A percentile compares a stretch with the other conserved stretches of the same genome.
Conservation (phyloP, 495 filamentous ascomycete genomes). For the Talaromyces wortmannii region DNA sequence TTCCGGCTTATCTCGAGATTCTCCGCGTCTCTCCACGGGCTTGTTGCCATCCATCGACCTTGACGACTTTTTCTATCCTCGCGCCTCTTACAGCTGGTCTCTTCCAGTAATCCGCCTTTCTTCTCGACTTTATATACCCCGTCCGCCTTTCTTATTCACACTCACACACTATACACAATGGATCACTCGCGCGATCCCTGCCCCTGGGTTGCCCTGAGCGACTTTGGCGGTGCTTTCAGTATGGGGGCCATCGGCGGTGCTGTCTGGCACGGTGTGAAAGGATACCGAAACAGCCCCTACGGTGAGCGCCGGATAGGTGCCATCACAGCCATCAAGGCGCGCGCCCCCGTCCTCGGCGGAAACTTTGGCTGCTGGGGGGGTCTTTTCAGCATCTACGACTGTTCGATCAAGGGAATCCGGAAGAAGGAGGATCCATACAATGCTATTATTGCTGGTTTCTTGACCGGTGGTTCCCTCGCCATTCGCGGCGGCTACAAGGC, state of each 20-base stretch:
- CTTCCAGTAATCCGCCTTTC: neutral
- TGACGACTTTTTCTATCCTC: too few relatives aligned
- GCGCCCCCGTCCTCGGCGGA: slow-evolving; percentile 90
- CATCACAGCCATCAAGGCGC: slow-evolving; percentile 93
- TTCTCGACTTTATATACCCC: slow-evolving; percentile 5
- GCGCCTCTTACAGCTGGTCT: neutral
- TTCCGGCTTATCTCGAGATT: too few relatives aligned
- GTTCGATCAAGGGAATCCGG: slow-evolving; percentile 90
- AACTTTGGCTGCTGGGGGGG: slow-evolving; percentile 99
- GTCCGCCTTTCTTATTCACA: neutral
- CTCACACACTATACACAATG: slow-evolving; percentile 42
- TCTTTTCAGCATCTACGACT: slow-evolving; percentile 90
- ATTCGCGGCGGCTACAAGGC: slow-evolving; percentile 84
- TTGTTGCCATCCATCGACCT: too few relatives aligned
- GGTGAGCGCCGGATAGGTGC: slow-evolving; percentile 95
- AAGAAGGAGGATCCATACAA: slow-evolving; percentile 98
- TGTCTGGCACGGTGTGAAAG: slow-evolving; percentile 98
- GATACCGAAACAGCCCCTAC: slow-evolving; percentile 81
- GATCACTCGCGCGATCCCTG: slow-evolving; percentile 96
- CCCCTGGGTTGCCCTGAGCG: slow-evolving; percentile 91
- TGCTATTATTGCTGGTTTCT: slow-evolving; percentile 92
- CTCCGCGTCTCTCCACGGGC: too few relatives aligned
- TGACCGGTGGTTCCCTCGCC: slow-evolving; percentile 88
- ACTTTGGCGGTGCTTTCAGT: slow-evolving; percentile 94
- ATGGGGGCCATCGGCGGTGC: slow-evolving; percentile 92